Base-by-base conservation (phyloP, 2,329 filamentous ascomycete genomes). In the Teratosphaeria epicoccoides region DNA sequence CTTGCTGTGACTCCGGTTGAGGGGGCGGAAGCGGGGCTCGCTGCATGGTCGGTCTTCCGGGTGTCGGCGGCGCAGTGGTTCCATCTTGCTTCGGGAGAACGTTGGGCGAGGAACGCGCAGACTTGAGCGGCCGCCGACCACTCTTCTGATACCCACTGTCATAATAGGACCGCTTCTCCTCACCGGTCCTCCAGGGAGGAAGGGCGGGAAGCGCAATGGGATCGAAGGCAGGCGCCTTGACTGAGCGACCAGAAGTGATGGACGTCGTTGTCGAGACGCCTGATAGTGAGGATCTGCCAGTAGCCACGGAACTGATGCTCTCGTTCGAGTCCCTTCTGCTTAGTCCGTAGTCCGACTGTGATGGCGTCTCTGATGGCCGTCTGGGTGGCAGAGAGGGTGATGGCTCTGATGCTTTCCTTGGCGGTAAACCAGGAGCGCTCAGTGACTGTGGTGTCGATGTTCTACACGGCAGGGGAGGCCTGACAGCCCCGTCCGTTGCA, bases 221-320 rank as follows among this genome's bases (percentile, higher is more conserved):
- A 54, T 79, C 77, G 67, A 76, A 83, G 46, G 75, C 74, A 9
- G 81, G 80, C 5, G 80, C 66, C 49, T 57, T 53, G 47, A 68
- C 58, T 6, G 58, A 56, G 29, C 57, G 60, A 43, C 52, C 49
- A 2, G 63, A 65, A 11, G 63, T 61, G 37, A 59, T 52, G 3
- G 60, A 62, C 2, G 63, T 64, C 1, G 59, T 56, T 33, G 70
- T 71, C 1, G 77, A 78, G 7, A 69, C 66, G 47, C 72, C 72
- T 11, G 78, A 80, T 9, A 75, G 63, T 4, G 73, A 76, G 3
- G 73, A 76, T 14, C 68, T 65, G 4, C 65, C 67, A 14, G 73
- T 75, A 4, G 68, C 72, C 59, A 70, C 68, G 9, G 79, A 81
- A 14, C 74, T 73, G 44, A 75, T 68, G 1, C 78, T 81, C 47